phyloP scores from a whole-genome alignment of 306 rosid species.

The Prunus padus region DNA sequence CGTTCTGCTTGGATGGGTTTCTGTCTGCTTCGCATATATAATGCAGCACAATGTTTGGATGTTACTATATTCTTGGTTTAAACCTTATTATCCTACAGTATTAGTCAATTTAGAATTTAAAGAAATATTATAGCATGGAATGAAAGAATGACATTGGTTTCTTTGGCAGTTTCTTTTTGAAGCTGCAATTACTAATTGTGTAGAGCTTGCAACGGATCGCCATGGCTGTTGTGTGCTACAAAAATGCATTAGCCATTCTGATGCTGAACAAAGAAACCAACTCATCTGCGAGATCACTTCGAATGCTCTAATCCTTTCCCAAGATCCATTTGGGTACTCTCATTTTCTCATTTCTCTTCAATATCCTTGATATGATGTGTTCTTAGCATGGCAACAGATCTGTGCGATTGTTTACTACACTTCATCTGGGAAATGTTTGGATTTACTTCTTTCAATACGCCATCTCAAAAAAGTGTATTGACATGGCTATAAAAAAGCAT shows the following conservation, averaged over 20 bases:
- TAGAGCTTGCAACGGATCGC: constrained; percentile 55
- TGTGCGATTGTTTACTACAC: background rate
- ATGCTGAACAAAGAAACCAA: constrained; percentile 32
- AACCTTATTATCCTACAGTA: background rate
- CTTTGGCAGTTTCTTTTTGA: constrained; percentile 49
- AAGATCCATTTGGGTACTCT: constrained; percentile 59
- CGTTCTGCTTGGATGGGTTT: background rate
- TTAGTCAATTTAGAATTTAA: background rate
- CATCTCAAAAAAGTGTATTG: background rate
- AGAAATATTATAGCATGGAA: constrained; percentile 2
- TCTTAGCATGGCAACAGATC: background rate
- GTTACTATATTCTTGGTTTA: background rate
- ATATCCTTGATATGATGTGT: background rate
- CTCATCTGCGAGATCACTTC: constrained; percentile 41
- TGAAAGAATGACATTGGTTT: background rate
- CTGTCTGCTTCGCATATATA: no score
- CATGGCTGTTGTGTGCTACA: constrained; percentile 69
- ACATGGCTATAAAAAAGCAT: background rate
- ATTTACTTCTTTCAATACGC: background rate
- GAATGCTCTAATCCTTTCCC: constrained; percentile 50
- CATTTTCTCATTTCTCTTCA: background rate
- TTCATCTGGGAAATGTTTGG: constrained; percentile 4
- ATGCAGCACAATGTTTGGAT: background rate
- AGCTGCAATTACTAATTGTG: constrained; percentile 48
- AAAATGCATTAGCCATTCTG: constrained; percentile 47